Evolutionary conservation across 2,329 filamentous ascomycete species (phyloP), one percentile per base, ranked within the genome.

Genomic region (Penicillium griseofulvum): DNA sequence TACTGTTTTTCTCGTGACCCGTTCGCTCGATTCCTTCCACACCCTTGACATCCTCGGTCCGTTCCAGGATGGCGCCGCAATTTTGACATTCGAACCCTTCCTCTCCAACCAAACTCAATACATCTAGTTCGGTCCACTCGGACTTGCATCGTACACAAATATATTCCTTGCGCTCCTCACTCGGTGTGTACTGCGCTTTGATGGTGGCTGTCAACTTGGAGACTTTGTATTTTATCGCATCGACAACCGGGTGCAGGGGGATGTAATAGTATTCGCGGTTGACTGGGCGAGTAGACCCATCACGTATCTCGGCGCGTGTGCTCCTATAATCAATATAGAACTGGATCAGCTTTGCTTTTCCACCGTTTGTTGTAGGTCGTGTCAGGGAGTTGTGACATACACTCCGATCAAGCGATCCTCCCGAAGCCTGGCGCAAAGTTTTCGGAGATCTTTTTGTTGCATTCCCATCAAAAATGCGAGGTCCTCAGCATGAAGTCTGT

Each of bases 181-280:
- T 88, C 0, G 90, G 87, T 17, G 90, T 86, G 16, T 90, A 89
- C 55, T 90, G 87, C 16, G 87, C 87, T 74, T 97, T 92, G 56
- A 97, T 91, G 52, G 88, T 86, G 71, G 93, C 92, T 63, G 92
- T 91, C 64, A 97, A 85, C 54, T 87, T 88, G 70, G 93, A 92
- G 49, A 96, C 86, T 59, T 90, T 88, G 83, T 89, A 99, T 74
- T 99, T 99, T 76, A 96, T 95, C 46, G 90, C 91, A 75, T 99
- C 94, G 68, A 99, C 91, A 34, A 93, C 91, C 55, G 90, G 89
- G 56, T 94, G 90, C 68, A 95, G 95, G 71, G 97, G 92, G 71
- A 99, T 93, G 75, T 90, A 99, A 78, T 96, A 99, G 81, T 96
- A 99, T 59, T 93, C 96, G 66, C 90, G 85, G 70, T 88, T 91